Conservation (phyloP, 345 rosid genomes). For the Dimocarpus longan region DNA sequence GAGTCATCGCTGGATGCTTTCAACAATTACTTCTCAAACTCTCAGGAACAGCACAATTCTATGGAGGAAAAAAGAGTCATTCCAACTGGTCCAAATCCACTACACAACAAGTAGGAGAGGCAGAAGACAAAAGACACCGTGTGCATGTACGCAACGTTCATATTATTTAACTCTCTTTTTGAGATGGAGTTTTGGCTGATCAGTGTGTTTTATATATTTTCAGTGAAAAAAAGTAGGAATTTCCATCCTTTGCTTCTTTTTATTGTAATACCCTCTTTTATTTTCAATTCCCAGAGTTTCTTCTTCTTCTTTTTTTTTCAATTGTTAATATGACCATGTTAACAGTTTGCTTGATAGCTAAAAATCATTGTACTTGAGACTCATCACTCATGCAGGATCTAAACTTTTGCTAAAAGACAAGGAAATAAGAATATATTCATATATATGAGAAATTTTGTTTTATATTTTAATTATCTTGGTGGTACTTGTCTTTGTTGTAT, state of each 20-base stretch:
- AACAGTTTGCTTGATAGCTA: no score
- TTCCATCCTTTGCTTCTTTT: not conserved
- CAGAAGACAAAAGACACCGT: not conserved
- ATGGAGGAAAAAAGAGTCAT: slow-evolving; percentile 30
- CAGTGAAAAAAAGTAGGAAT: not conserved
- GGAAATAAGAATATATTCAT: no score
- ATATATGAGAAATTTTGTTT: no score
- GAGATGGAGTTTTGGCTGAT: not conserved
- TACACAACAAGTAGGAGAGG: slow-evolving; percentile 34
- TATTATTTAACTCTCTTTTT: not conserved
- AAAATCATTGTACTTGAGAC: no score
- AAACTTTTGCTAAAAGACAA: no score
- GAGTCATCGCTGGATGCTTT: slow-evolving; percentile 1
- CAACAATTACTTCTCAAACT: slow-evolving; percentile 15
- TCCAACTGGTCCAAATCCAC: slow-evolving; percentile 44
- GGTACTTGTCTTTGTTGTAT: no score
- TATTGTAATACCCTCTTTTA: not conserved
- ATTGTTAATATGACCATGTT: no score
- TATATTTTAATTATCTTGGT: no score
- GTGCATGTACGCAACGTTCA: not conserved
- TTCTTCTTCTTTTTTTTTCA: no score
- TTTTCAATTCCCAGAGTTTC: no score
- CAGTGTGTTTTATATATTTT: no score
- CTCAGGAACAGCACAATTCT: slow-evolving; percentile 7
- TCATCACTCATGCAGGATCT: no score